Evolutionary conservation across 2,329 filamentous ascomycete genomes (phyloP).

Genomic region (Scytalidium sp.): DNA sequence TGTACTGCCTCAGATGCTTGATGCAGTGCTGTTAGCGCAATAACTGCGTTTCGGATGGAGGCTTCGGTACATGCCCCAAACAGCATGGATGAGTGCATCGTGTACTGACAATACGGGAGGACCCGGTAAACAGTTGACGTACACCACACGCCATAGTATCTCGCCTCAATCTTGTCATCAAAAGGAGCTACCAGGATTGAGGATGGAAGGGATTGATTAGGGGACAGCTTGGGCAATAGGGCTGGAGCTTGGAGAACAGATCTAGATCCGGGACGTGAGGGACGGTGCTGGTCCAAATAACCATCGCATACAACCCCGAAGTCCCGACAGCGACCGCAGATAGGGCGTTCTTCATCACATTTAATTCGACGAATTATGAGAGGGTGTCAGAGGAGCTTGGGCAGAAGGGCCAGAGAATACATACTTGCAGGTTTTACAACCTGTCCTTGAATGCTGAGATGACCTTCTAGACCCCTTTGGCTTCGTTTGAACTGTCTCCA

Average conservation of each 20-base stretch:
- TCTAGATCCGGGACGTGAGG: too few species aligned
- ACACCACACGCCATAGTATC: too few species aligned
- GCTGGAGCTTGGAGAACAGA: too few species aligned
- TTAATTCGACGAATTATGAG: conserved; percentile 21
- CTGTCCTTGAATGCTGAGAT: conserved; percentile 9
- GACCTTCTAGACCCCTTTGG: too few species aligned
- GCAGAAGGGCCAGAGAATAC: conserved; percentile 1
- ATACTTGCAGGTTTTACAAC: conserved; percentile 24
- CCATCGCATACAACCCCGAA: conserved; percentile 10
- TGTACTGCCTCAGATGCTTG: conserved; percentile 2
- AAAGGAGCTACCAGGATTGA: too few species aligned
- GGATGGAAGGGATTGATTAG: too few species aligned
- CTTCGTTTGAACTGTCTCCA: too few species aligned
- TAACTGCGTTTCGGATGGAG: conserved; percentile 16
- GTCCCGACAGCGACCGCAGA: conserved; percentile 15
- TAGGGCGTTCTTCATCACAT: conserved; percentile 23
- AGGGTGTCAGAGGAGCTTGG: background rate
- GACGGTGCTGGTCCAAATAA: background rate
- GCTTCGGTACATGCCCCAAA: conserved; percentile 7
- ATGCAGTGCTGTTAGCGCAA: conserved; percentile 20
- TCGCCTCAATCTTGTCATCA: too few species aligned
- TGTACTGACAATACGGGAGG: too few species aligned
- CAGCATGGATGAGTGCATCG: too few species aligned
- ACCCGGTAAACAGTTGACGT: too few species aligned
- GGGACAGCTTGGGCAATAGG: too few species aligned